Conservation (phyloP, 1,284 basidiomycete genomes). For the Sporisorium graminicola region DNA sequence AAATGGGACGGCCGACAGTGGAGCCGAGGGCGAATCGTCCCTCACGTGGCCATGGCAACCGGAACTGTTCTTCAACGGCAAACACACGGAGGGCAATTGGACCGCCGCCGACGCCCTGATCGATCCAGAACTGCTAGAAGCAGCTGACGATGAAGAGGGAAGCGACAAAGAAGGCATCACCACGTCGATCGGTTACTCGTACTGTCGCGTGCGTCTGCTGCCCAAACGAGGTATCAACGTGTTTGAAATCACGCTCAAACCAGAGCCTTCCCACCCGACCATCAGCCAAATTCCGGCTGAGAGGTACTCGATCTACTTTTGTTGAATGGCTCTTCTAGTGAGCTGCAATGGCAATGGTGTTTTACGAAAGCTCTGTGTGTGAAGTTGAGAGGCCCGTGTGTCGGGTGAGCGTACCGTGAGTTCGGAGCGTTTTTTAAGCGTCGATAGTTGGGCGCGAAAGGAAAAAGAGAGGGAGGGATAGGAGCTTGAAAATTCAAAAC, state of each 20-base stretch:
- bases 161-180: not conserved
- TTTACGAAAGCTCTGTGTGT: no score
- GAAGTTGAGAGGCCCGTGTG: not conserved
- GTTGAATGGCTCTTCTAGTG: conserved; percentile 7
- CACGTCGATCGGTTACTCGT: conserved; percentile 18
- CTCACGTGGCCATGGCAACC: conserved; percentile 41
- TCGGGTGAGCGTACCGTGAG: not conserved
- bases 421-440: conserved; percentile 2
- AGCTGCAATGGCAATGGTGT: no score
- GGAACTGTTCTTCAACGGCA: conserved; percentile 39
- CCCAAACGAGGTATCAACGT: conserved; percentile 44
- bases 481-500: not conserved
- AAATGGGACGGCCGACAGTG: not conserved
- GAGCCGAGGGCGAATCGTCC: not conserved
- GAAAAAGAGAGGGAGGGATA: no score
- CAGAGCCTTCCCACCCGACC: conserved; percentile 9
- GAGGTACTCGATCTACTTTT: conserved; percentile 44
- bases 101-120: conserved; percentile 12
- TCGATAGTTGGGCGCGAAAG: not conserved
- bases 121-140: conserved; percentile 22
- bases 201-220: conserved; percentile 32
- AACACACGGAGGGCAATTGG: conserved; percentile 21
- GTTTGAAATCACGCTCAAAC: conserved; percentile 36
- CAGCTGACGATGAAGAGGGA: not conserved
- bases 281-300: conserved; percentile 24